These are phyloP conservation scores for Fimicolochytrium jonesii DNA, from an alignment of 192 early-diverging fungal species.

Conservation along the genomic window DNA sequence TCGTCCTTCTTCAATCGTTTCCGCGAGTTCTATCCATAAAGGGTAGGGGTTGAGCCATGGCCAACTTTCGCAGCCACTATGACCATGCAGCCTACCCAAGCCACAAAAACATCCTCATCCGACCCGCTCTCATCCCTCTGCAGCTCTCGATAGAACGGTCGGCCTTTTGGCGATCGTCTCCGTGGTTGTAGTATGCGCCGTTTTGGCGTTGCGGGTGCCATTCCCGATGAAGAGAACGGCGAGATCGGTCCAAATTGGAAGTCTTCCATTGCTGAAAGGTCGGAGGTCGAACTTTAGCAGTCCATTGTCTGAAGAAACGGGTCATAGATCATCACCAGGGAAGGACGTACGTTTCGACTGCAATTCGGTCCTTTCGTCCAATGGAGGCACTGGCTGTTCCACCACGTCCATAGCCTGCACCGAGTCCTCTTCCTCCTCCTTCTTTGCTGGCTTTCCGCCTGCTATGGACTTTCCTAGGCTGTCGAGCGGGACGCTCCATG, in stretches of 20 bases:
- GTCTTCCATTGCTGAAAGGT: background rate
- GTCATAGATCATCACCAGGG: too few species aligned
- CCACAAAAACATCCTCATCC: slow-evolving; percentile 10
- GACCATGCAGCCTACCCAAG: background rate
- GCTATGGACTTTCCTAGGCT: background rate
- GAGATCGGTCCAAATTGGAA: background rate
- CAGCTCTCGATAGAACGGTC: background rate
- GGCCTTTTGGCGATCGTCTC: background rate
- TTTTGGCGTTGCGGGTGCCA: background rate
- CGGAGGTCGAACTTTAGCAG: too few species aligned
- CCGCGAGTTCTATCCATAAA: background rate
- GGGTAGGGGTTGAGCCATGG: background rate
- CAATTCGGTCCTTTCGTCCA: too few species aligned
- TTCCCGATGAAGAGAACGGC: background rate
- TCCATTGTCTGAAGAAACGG: too few species aligned
- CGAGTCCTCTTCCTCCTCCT: background rate
- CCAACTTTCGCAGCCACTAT: background rate
- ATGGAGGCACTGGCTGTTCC: too few species aligned
- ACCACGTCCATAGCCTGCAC: background rate
- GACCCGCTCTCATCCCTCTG: background rate
- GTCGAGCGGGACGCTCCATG: slow-evolving; percentile 5
- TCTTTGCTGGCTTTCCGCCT: background rate
- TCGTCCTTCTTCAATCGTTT: slow-evolving; percentile 15
- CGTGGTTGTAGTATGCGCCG: background rate
- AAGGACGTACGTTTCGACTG: too few species aligned